These are phyloP conservation scores for Candida hungchunana DNA, from an alignment of 805 yeast species.

Conservation along the genomic window DNA sequence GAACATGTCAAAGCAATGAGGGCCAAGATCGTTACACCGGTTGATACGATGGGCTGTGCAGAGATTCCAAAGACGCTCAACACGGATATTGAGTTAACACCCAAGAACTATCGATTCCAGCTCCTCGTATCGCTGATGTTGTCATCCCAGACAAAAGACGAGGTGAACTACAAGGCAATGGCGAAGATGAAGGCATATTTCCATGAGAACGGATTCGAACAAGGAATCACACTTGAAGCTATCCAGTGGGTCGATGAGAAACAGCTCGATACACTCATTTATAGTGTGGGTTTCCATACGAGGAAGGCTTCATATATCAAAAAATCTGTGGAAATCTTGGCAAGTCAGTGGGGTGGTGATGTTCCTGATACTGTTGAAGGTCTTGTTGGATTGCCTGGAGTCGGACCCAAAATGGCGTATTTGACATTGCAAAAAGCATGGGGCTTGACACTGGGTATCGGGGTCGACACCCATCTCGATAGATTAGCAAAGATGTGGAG, in stretches of 20 bases:
- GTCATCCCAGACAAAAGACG: conserved; percentile 91
- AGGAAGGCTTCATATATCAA: conserved; percentile 73
- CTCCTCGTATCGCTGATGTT: conserved; percentile 77
- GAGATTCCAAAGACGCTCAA: conserved; percentile 40
- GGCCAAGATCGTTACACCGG: conserved; percentile 66
- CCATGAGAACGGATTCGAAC: conserved; percentile 34
- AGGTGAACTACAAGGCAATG: conserved; percentile 74
- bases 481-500: conserved; percentile 75
- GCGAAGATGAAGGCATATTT: conserved; percentile 48
- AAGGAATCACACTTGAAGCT: conserved; percentile 58
- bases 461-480: conserved; percentile 90
- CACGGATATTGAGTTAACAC: conserved; percentile 27
- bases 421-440: conserved; percentile 79
- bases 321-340: conserved; percentile 50
- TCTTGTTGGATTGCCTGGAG: conserved; percentile 74
- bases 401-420: conserved; percentile 94
- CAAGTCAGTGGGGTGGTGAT: conserved; percentile 52
- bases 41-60: conserved; percentile 86
- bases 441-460: conserved; percentile 76
- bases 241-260: conserved; percentile 45
- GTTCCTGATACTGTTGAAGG: conserved; percentile 69
- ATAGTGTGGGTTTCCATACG: conserved; percentile 81
- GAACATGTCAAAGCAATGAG: conserved; percentile 66
- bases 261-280: conserved; percentile 62
- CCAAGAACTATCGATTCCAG: conserved; percentile 57